Evolutionary conservation across 208 protist species (phyloP), one percentile per base, ranked within the genome.

Genomic region (Jaenimonas drosophilae): DNA sequence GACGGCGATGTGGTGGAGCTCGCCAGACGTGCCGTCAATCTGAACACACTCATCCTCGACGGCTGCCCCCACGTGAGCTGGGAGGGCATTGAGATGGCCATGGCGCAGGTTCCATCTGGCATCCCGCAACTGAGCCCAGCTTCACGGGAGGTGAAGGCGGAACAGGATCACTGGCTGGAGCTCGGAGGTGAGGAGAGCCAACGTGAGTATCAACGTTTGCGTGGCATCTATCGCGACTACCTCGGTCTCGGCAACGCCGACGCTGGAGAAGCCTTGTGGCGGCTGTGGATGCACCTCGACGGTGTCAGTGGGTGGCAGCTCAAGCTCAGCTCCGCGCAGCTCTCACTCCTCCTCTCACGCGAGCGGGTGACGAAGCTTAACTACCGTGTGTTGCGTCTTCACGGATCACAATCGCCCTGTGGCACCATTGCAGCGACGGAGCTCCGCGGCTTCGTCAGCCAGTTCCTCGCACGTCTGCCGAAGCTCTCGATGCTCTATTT

Each of bases 331-430:
- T 20, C 37, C 9, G 14, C 37, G 9, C 37, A 42, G 16, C 37
- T 42, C 37, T 20, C 16, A 7, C 37, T 42, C 19, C 37, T 42
- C 37, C 37, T 42, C 16, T 42, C 37, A 11, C 37, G 37, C 19
- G 37, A 42, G 19, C 14, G 23, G 19, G 23, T 20, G 6, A 24
- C 37, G n/a, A 20, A 42, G 19, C 37, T 42, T 11, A 42, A 25
- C 16, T 42, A 42, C 37, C 37, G 37, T 20, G 37, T 42, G 37
- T 21, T n/a, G n/a, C n/a, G n/a, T n/a, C n/a, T n/a, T n/a, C n/a
- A n/a, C n/a, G n/a, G n/a, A n/a, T n/a, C n/a, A n/a, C n/a, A n/a
- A n/a, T n/a, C n/a, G n/a, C n/a, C n/a, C n/a, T n/a, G n/a, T n/a
- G n/a, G n/a, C n/a, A 21, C n/a, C 19, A 42, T 42, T 42, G 6